phyloP scores from a whole-genome alignment of 2,329 filamentous ascomycete species.

The Cercospora nicotianae region DNA sequence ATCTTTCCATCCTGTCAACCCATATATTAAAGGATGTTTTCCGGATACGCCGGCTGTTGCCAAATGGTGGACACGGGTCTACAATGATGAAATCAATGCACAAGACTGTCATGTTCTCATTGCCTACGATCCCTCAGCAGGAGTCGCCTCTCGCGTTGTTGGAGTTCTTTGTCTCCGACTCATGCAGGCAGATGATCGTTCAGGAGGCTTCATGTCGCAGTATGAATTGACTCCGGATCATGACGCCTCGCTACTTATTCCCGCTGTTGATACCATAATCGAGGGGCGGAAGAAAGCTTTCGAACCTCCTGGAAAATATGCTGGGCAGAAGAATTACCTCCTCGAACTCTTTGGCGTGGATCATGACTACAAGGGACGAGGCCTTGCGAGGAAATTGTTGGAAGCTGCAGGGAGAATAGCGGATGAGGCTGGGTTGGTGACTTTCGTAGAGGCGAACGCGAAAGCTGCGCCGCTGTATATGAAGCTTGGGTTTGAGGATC shows the following conservation, averaged over 20 bases:
- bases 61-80: constrained; percentile 29
- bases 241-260: constrained; percentile 15
- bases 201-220: constrained; percentile 21
- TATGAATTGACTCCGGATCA: constrained; percentile 24
- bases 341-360: constrained; percentile 34
- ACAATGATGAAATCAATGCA: constrained; percentile 23
- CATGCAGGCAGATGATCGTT: constrained; percentile 17
- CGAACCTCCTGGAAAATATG: not conserved
- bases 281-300: constrained; percentile 12
- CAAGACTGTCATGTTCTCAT: constrained; percentile 23
- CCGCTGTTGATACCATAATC: constrained; percentile 14
- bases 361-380: constrained; percentile 24
- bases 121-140: constrained; percentile 15
- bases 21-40: constrained; percentile 26
- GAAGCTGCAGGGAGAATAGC: constrained; percentile 27
- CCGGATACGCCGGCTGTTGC: constrained; percentile 28
- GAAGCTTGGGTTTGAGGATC: constrained; percentile 19
- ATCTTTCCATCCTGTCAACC: constrained; percentile 32
- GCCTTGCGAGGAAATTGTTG: constrained; percentile 28
- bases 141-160: constrained; percentile 1
- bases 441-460: constrained; percentile 32
- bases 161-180: constrained; percentile 26
- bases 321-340: constrained; percentile 3
- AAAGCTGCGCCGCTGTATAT: constrained; percentile 23
- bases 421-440: constrained; percentile 22